These are phyloP conservation scores for Syzygium aqueum DNA, from an alignment of 345 rosid species.

Conservation along the genomic window DNA sequence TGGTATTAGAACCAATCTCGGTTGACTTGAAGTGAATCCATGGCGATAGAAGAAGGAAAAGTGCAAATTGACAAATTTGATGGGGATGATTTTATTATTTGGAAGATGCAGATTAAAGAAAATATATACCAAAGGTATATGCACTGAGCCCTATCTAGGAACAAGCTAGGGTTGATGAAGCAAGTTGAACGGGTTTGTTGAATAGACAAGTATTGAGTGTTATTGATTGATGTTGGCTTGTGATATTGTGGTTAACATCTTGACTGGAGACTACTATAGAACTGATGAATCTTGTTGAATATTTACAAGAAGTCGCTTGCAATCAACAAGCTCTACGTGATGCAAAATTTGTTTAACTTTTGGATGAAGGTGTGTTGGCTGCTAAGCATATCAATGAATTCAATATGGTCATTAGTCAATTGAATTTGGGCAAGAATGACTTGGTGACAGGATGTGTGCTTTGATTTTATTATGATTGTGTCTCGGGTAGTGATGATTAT, in stretches of 20 bases:
- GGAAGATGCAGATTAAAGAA: too few species aligned
- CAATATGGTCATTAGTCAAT: background rate
- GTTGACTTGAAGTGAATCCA: too few species aligned
- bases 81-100: too few species aligned
- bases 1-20: too few species aligned
- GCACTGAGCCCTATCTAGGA: too few species aligned
- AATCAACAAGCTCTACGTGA: background rate
- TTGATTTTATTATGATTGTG: background rate
- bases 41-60: too few species aligned
- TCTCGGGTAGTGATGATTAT: background rate
- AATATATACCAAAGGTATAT: too few species aligned
- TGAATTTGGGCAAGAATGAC: background rate
- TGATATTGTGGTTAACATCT: too few species aligned
- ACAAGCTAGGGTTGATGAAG: too few species aligned
- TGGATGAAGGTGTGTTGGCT: fast-evolving
- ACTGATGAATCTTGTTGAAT: background rate
- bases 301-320: background rate
- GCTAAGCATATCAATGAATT: background rate
- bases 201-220: background rate
- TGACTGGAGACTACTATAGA: background rate
- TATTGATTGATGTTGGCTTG: background rate
- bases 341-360: background rate
- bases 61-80: too few species aligned
- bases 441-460: background rate
- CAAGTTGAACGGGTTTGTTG: background rate